Percentiles rank a stretch among this genome's conserved stretches.
Evolutionary conservation across 495 filamentous ascomycete species (phyloP).

Genomic region (Penicillium manginii): DNA sequence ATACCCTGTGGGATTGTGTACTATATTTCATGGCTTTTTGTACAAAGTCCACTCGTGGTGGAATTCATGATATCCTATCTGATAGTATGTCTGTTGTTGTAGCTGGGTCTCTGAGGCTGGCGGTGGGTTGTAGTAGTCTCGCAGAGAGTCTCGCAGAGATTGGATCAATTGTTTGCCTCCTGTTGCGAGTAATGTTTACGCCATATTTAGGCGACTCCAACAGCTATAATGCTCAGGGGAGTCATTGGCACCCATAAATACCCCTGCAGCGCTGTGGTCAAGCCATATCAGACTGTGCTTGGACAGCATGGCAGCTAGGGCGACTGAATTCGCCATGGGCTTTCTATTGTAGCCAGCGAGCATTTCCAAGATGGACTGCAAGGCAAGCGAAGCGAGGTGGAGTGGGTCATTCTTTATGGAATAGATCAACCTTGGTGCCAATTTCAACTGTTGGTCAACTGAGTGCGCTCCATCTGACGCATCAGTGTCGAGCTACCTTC

Average conservation of each 20-base stretch:
- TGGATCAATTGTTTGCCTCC: too few species aligned
- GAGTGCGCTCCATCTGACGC: slow-evolving; percentile 57
- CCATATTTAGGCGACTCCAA: too few species aligned
- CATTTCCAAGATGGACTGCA: background rate
- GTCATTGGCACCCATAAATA: too few species aligned
- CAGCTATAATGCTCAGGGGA: too few species aligned
- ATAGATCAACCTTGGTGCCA: background rate
- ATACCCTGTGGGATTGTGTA: slow-evolving; percentile 9
- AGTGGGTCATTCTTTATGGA: background rate
- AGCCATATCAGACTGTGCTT: background rate
- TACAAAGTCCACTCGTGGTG: slow-evolving; percentile 9
- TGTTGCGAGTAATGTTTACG: too few species aligned
- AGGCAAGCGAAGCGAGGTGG: background rate
- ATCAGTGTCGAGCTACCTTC: slow-evolving; percentile 58
- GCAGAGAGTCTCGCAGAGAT: background rate
- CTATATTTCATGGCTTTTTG: slow-evolving; percentile 6
- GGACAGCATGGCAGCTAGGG: background rate
- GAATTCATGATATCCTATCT: background rate
- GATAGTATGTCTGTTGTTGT: background rate
- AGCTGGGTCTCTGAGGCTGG: background rate
- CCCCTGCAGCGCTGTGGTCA: too few species aligned
- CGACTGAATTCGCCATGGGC: background rate
- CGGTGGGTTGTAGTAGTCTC: background rate
- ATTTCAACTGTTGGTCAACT: slow-evolving; percentile 43
- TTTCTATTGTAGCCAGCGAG: background rate